phyloP scores from a whole-genome alignment of 352 stramenopile species.

The Globisporangium camurandrum region DNA sequence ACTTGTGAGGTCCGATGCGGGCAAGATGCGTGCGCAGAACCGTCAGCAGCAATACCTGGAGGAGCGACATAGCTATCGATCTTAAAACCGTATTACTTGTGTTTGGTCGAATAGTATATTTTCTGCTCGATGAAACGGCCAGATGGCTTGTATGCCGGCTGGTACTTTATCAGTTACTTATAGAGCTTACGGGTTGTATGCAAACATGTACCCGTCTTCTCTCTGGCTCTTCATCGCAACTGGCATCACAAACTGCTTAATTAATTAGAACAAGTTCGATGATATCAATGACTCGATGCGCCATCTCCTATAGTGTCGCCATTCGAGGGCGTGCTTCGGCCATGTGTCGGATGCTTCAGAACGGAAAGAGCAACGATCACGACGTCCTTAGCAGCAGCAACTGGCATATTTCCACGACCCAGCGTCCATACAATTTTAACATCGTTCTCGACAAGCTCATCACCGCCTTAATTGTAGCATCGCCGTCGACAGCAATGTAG shows the following conservation, averaged over 20 bases:
- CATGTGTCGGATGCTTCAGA: neutral
- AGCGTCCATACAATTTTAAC: neutral
- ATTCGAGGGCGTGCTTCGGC: constrained; percentile 1
- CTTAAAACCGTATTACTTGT: constrained; percentile 19
- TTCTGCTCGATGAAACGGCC: constrained; percentile 2
- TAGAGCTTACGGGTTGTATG: neutral
- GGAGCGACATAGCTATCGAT: constrained; percentile 9
- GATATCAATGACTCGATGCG: neutral
- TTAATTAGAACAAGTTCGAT: neutral
- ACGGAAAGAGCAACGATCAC: neutral
- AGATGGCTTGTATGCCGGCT: neutral
- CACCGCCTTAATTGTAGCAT: constrained; percentile 9
- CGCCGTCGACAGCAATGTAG: constrained; percentile 4
- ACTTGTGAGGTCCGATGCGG: constrained; percentile 12
- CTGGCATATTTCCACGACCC: neutral
- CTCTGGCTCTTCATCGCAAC: neutral
- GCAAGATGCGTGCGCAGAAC: constrained; percentile 6
- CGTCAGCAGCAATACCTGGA: constrained; percentile 5
- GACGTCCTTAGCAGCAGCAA: neutral
- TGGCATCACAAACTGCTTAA: neutral
- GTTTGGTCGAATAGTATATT: constrained; percentile 3
- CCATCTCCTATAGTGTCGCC: neutral
- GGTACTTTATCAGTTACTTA: constrained; percentile 1
- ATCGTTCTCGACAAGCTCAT: constrained; percentile 2
- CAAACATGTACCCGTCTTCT: neutral